A percentile compares a stretch with the other conserved stretches of the same genome.
Conservation (phyloP, 208 protist species). For the Trypanosoma boissoni region DNA sequence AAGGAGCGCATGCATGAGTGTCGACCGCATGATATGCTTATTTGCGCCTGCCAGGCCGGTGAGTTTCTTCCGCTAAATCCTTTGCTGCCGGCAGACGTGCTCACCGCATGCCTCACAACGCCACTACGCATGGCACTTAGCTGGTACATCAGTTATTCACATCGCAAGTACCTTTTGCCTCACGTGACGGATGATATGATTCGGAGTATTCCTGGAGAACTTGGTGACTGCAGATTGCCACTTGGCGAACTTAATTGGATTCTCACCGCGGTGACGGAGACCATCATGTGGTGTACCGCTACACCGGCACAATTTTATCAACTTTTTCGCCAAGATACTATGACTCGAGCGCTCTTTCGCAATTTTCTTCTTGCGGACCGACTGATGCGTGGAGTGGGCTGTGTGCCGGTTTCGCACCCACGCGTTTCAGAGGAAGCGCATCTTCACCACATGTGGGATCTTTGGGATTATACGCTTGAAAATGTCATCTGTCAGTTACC, state of each 20-base stretch:
- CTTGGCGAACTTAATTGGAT: slow-evolving; percentile 98
- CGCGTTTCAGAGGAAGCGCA: slow-evolving; percentile 91
- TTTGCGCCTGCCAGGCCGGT: slow-evolving; percentile 93
- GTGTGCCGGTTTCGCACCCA: slow-evolving; percentile 94
- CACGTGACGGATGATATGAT: slow-evolving; percentile 88
- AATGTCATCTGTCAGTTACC: slow-evolving; percentile 91
- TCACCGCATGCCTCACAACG: slow-evolving; percentile 99
- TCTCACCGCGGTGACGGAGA: slow-evolving; percentile 98
- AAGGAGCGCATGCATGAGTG: slow-evolving; percentile 57
- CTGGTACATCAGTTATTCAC: slow-evolving; percentile 90
- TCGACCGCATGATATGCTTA: slow-evolving; percentile 91
- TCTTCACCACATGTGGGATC: slow-evolving; percentile 95
- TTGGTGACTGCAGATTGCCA: slow-evolving; percentile 85
- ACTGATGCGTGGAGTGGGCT: slow-evolving; percentile 93
- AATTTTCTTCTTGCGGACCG: slow-evolving; percentile 98
- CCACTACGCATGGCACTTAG: slow-evolving; percentile 96
- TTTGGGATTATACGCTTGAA: slow-evolving; percentile 95
- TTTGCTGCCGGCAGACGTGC: slow-evolving; percentile 97
- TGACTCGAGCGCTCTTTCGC: slow-evolving; percentile 95
- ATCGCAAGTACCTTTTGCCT: slow-evolving; percentile 76
- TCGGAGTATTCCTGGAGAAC: slow-evolving; percentile 59
- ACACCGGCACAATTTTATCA: slow-evolving; percentile 91
- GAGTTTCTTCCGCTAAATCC: slow-evolving; percentile 97
- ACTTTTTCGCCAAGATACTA: slow-evolving; percentile 95
- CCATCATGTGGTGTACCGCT: slow-evolving; percentile 97